Evolutionary conservation across 2,329 filamentous ascomycete genomes (phyloP).

Genomic region (Paradendryphiella salina): DNA sequence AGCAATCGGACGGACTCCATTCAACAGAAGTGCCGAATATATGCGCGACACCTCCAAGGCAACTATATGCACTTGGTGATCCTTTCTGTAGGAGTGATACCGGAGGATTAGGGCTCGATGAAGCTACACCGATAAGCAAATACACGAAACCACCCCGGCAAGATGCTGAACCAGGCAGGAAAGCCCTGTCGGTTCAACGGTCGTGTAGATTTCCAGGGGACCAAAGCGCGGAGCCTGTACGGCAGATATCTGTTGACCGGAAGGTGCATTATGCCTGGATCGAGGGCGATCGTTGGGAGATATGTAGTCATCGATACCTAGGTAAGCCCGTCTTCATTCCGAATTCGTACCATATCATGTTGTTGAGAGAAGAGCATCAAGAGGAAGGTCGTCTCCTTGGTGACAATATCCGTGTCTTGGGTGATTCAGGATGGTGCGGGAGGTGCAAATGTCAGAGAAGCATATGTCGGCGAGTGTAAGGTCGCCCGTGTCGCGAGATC

Average conservation of each 20-base stretch:
- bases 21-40: not conserved
- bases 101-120: not conserved
- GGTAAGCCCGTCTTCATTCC: not conserved
- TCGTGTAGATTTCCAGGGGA: not conserved
- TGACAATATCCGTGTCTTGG: not conserved
- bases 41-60: conserved; percentile 2
- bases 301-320: not conserved
- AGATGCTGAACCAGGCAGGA: not conserved
- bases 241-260: conserved; percentile 4
- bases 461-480: too few species aligned
- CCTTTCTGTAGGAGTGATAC: not conserved
- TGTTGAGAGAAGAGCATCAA: not conserved
- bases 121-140: not conserved
- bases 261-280: not conserved
- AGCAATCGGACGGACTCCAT: conserved; percentile 11
- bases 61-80: not conserved
- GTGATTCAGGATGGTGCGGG: not conserved
- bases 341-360: not conserved
- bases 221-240: not conserved
- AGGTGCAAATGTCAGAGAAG: not conserved
- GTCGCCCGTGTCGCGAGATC: not conserved
- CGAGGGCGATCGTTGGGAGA: not conserved
- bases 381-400: not conserved
- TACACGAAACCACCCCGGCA: not conserved
- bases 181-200: not conserved